Evolutionary conservation across 345 rosid species (phyloP).

Genomic region (Hibiscus tridactylites): DNA sequence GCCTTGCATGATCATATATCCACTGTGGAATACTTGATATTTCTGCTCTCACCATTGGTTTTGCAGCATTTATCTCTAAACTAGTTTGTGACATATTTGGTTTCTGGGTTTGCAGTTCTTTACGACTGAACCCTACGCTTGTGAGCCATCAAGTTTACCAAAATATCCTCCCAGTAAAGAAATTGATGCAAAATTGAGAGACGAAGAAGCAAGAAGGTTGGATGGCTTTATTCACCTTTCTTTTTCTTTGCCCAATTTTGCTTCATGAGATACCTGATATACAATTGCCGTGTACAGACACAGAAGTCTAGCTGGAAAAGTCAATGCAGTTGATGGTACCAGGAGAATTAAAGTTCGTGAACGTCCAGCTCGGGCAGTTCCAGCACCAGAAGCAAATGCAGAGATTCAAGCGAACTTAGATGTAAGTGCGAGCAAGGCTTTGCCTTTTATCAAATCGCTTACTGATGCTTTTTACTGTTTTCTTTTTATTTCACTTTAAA

Average conservation of each 20-base stretch:
- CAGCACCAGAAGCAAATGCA: conserved; percentile 82
- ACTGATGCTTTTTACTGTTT: not conserved
- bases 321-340: conserved; percentile 44
- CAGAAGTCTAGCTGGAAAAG: conserved; percentile 44
- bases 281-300: conserved; percentile 27
- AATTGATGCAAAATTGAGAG: conserved; percentile 71
- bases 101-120: conserved; percentile 56
- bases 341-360: conserved; percentile 43
- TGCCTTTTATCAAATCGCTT: not conserved
- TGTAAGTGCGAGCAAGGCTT: conserved; percentile 20
- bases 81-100: not conserved
- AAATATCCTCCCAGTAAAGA: conserved; percentile 91
- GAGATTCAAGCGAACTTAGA: conserved; percentile 65
- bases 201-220: conserved; percentile 80
- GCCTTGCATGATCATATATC: conserved; percentile 1
- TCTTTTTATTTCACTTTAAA: not conserved
- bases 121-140: conserved; percentile 69
- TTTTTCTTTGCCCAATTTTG: conserved; percentile 2
- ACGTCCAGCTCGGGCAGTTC: conserved; percentile 55
- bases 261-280: conserved; percentile 14
- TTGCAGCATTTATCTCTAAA: not conserved
- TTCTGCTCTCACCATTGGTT: not conserved
- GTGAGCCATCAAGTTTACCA: conserved; percentile 79
- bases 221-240: conserved; percentile 8
- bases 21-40: not conserved